A percentile compares a stretch with the other conserved stretches of the same genome.
Conservation (phyloP, 139 green algal species). For the Pleodorina starrii region DNA sequence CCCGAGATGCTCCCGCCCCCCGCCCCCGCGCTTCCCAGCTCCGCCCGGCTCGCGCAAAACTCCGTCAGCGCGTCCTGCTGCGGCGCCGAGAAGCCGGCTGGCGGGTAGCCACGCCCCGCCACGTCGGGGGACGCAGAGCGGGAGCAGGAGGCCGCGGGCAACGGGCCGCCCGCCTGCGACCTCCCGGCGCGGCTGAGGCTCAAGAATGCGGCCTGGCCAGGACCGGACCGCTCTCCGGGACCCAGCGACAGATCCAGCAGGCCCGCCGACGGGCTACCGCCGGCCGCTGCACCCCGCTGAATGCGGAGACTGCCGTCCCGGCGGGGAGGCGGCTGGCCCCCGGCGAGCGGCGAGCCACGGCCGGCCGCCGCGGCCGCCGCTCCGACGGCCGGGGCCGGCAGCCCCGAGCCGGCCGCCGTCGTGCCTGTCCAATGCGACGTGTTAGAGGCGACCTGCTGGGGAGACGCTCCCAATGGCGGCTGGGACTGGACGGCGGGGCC, state of each 20-base stretch:
- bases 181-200: too few species aligned
- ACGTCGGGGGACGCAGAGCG: neutral
- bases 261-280: neutral
- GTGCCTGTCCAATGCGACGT: conserved; percentile 17
- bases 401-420: neutral
- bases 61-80: conserved; percentile 17
- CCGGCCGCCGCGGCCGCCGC: too few species aligned
- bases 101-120: neutral
- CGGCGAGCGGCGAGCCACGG: neutral
- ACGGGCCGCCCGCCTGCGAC: too few species aligned
- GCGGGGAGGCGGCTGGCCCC: neutral
- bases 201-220: neutral
- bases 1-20: neutral
- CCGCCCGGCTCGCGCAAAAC: conserved; percentile 6
- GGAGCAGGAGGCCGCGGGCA: too few species aligned
- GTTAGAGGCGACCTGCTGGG: neutral
- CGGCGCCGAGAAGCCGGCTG: neutral
- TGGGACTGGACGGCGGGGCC: neutral
- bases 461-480: neutral
- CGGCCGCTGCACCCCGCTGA: neutral
- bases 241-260: neutral
- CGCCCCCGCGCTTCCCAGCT: conserved; percentile 12
- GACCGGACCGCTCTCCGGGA: neutral
- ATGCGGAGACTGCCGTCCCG: neutral
- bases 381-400: neutral